phyloP scores from a whole-genome alignment of 2,329 filamentous ascomycete genomes.

The Drechslera avenae region DNA sequence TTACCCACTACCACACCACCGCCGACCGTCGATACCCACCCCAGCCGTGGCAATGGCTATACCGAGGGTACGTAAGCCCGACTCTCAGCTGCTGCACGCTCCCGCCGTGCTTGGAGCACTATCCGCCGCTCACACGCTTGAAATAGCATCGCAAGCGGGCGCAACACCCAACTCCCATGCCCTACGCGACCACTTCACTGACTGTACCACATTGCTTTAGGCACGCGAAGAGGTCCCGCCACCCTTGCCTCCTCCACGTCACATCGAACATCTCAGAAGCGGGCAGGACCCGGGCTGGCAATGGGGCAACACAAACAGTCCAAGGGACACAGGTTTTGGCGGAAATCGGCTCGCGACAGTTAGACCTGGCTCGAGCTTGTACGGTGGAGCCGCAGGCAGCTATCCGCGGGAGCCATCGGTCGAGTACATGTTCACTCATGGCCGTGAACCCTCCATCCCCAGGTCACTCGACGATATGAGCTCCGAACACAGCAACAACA shows the following conservation, averaged over 20 bases:
- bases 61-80: constrained; percentile 50
- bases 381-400: constrained; percentile 40
- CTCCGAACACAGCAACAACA: constrained; percentile 39
- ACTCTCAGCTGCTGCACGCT: neutral
- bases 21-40: constrained; percentile 45
- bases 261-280: constrained; percentile 61
- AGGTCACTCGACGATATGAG: constrained; percentile 46
- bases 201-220: constrained; percentile 3
- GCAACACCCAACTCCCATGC: neutral
- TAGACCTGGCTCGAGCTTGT: constrained; percentile 55
- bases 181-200: constrained; percentile 4
- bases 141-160: neutral
- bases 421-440: constrained; percentile 38
- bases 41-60: constrained; percentile 64
- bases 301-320: constrained; percentile 65
- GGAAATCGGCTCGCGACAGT: constrained; percentile 51
- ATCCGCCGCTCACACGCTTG: neutral
- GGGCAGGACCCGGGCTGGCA: constrained; percentile 68
- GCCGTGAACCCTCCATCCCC: constrained; percentile 50
- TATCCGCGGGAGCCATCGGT: constrained; percentile 34
- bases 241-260: constrained; percentile 67
- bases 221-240: constrained; percentile 63
- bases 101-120: neutral
- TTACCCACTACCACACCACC: constrained; percentile 40
- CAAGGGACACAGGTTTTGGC: constrained; percentile 55